Conservation (phyloP, 495 filamentous ascomycete species). For the Hypoxylon fragiforme region DNA sequence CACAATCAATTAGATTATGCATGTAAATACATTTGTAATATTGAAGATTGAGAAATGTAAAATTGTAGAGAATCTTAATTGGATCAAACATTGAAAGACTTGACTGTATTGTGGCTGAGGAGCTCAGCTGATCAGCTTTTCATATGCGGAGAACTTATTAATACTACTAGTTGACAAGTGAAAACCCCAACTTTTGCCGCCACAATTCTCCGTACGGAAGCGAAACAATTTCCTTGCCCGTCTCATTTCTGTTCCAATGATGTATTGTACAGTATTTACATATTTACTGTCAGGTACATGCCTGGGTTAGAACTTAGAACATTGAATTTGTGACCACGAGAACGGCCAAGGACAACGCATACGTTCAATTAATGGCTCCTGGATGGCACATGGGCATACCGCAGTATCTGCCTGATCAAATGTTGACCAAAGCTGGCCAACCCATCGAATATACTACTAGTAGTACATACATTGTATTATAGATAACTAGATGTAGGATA, state of each 20-base stretch:
- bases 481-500: too few relatives aligned
- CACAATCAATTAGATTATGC: neutral
- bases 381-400: slow-evolving; percentile 20
- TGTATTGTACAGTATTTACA: too few relatives aligned
- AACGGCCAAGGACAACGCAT: slow-evolving; percentile 28
- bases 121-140: slow-evolving; percentile 25
- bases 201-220: slow-evolving; percentile 22
- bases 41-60: too few relatives aligned
- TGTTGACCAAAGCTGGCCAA: too few relatives aligned
- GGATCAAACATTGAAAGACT: neutral
- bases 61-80: slow-evolving; percentile 19
- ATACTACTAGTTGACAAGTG: too few relatives aligned
- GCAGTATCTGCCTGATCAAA: slow-evolving; percentile 26
- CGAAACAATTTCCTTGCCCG: slow-evolving; percentile 22
- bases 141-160: slow-evolving; percentile 30
- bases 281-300: slow-evolving; percentile 21
- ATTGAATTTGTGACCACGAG: slow-evolving; percentile 26
- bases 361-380: slow-evolving; percentile 9
- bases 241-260: too few relatives aligned
- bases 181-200: slow-evolving; percentile 19
- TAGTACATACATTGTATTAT: too few relatives aligned
- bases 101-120: slow-evolving; percentile 29
- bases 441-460: too few relatives aligned
- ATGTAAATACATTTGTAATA: too few relatives aligned
- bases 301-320: too few relatives aligned